Evolutionary conservation across 805 yeast species (phyloP).

Genomic region (Naumovozyma baii): DNA sequence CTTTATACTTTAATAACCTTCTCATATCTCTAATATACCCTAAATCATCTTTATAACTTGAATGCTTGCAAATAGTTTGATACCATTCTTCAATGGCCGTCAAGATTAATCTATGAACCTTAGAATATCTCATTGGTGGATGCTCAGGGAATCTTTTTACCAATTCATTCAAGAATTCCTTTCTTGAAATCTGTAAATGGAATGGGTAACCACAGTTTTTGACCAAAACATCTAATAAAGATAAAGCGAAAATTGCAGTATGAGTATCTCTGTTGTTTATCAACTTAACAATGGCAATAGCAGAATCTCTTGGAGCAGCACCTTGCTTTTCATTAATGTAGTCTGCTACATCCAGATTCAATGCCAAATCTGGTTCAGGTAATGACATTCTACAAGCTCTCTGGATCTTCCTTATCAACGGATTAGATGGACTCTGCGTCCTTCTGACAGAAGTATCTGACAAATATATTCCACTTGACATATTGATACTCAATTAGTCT

Average conservation of each 20-base stretch:
- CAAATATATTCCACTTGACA: slow-evolving; percentile 28
- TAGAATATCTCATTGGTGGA: slow-evolving; percentile 77
- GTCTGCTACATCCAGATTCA: slow-evolving; percentile 90
- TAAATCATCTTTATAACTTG: slow-evolving; percentile 83
- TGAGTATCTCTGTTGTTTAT: slow-evolving; percentile 78
- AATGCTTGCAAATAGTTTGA: slow-evolving; percentile 83
- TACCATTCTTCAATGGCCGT: slow-evolving; percentile 96
- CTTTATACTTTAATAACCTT: slow-evolving; percentile 77
- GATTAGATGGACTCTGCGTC: slow-evolving; percentile 23
- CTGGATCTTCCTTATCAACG: slow-evolving; percentile 38
- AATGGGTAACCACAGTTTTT: slow-evolving; percentile 97
- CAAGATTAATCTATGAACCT: slow-evolving; percentile 74
- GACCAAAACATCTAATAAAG: slow-evolving; percentile 77
- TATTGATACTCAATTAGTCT: slow-evolving; percentile 1
- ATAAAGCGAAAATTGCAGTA: slow-evolving; percentile 72
- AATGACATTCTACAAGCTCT: slow-evolving; percentile 83
- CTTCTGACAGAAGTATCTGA: slow-evolving; percentile 29
- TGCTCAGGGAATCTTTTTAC: slow-evolving; percentile 90
- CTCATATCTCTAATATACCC: slow-evolving; percentile 95
- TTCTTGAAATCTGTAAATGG: slow-evolving; percentile 88
- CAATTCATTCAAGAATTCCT: slow-evolving; percentile 87
- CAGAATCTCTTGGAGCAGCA: slow-evolving; percentile 83
- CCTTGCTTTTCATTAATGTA: slow-evolving; percentile 89
- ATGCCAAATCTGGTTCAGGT: slow-evolving; percentile 75
- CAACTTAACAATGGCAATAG: slow-evolving; percentile 70